phyloP scores from a whole-genome alignment of 2,329 filamentous ascomycete genomes.

The Aspergillus quadricinctus region DNA sequence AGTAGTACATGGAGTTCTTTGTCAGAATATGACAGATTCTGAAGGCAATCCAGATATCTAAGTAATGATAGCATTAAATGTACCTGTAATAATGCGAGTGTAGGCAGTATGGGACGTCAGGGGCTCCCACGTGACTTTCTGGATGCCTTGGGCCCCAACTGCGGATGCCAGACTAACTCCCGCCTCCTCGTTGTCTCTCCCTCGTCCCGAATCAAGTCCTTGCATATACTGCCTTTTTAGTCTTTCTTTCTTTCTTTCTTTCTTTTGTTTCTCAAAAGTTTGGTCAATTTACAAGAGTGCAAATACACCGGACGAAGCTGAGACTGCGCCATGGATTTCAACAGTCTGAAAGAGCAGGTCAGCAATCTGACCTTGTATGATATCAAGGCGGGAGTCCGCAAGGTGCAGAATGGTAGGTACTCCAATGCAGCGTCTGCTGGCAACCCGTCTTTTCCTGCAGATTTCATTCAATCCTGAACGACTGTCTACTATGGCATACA shows the following conservation, averaged over 20 bases:
- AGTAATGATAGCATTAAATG: neutral
- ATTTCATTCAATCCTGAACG: neutral
- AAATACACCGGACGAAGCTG: constrained; percentile 4
- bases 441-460: neutral
- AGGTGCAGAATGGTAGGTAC: constrained; percentile 86
- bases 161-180: constrained; percentile 23
- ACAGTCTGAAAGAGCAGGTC: constrained; percentile 78
- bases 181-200: constrained; percentile 12
- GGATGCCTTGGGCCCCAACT: constrained; percentile 13
- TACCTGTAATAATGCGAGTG: neutral
- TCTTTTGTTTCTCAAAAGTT: constrained; percentile 1
- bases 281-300: constrained; percentile 10
- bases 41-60: neutral
- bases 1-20: neutral
- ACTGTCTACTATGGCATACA: neutral
- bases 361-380: constrained; percentile 92
- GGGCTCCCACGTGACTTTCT: constrained; percentile 29
- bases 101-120: constrained; percentile 15
- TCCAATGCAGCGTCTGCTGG: neutral
- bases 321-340: constrained; percentile 68
- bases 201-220: neutral
- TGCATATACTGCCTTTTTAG: constrained; percentile 7
- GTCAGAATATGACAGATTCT: neutral
- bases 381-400: constrained; percentile 88
- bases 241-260: neutral